phyloP scores from a whole-genome alignment of 768 basidiomycete species.

The Daedaleopsis sinensis region DNA sequence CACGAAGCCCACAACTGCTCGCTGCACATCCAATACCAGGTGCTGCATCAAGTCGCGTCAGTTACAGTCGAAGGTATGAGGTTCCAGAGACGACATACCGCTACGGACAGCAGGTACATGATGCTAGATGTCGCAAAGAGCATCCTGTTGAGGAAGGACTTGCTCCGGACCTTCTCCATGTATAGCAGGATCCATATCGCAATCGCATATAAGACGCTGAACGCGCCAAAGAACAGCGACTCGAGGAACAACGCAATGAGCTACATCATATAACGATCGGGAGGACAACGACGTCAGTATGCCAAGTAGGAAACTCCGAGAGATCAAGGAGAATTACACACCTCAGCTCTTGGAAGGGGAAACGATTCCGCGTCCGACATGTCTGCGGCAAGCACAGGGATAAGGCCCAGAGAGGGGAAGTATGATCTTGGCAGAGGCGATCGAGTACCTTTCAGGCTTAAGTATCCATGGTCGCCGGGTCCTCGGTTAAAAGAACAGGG shows the following conservation, averaged over 20 bases:
- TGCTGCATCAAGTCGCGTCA: neutral
- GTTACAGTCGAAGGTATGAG: neutral
- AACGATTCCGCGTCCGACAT: neutral
- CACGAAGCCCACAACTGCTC: conserved; percentile 10
- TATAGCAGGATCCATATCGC: conserved; percentile 5
- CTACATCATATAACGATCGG: neutral
- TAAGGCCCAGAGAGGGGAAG: neutral
- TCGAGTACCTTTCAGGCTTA: neutral
- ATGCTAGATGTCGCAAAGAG: conserved; percentile 2
- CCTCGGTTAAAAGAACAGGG: neutral
- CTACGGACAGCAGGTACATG: conserved; percentile 3
- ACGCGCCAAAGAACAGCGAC: conserved; percentile 2
- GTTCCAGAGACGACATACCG: neutral
- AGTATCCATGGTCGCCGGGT: neutral
- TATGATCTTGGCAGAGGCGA: neutral
- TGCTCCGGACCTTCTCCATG: neutral
- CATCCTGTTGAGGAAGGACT: neutral
- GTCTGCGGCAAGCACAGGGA: neutral
- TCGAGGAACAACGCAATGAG: conserved; percentile 4
- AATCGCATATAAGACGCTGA: neutral
- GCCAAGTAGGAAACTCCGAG: neutral
- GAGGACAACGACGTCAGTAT: neutral
- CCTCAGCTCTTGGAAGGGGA: conserved; percentile 5
- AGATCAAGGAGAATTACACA: neutral
- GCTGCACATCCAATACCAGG: conserved; percentile 2